phyloP scores from a whole-genome alignment of 129 eudicot genomes.

The Saposhnikovia divaricata region DNA sequence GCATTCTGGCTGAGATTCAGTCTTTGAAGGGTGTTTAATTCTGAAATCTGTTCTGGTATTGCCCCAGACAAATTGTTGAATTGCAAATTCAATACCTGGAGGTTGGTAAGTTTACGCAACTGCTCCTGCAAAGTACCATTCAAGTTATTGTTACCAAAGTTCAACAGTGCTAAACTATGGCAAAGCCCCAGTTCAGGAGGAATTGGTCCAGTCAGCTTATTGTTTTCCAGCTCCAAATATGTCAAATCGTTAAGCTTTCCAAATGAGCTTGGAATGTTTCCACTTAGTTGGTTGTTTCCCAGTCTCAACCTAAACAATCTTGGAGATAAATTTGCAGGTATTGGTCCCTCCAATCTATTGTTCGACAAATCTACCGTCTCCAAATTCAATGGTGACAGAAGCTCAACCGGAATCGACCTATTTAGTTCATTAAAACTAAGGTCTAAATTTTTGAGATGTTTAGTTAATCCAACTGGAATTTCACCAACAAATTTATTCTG shows the following conservation, averaged over 20 bases:
- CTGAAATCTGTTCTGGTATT: slow-evolving; percentile 44
- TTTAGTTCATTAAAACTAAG: slow-evolving; percentile 55
- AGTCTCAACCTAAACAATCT: slow-evolving; percentile 56
- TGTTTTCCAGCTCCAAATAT: slow-evolving; percentile 59
- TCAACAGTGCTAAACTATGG: slow-evolving; percentile 43
- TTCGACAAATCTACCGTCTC: slow-evolving; percentile 49
- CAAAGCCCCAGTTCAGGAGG: slow-evolving; percentile 50
- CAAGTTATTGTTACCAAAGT: slow-evolving; percentile 46
- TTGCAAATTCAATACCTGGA: slow-evolving; percentile 59
- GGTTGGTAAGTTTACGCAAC: slow-evolving; percentile 40
- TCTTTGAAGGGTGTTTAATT: slow-evolving; percentile 27
- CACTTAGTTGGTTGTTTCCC: slow-evolving; percentile 44
- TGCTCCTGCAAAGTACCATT: slow-evolving; percentile 39
- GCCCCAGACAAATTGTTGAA: slow-evolving; percentile 44
- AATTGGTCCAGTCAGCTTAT: slow-evolving; percentile 39
- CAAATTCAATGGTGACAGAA: slow-evolving; percentile 45
- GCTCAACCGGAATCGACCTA: slow-evolving; percentile 54
- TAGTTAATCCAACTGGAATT: slow-evolving; percentile 48
- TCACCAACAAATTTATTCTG: slow-evolving; percentile 46
- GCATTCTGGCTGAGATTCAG: slow-evolving; percentile 62
- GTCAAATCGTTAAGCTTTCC: slow-evolving; percentile 25
- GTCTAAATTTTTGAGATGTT: slow-evolving; percentile 40
- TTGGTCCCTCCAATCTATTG: slow-evolving; percentile 40
- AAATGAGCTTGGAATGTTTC: slow-evolving; percentile 36
- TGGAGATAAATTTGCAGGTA: slow-evolving; percentile 38